phyloP scores from a whole-genome alignment of 1,139 yeast genomes.

The Schwanniomyces etchellsii region DNA sequence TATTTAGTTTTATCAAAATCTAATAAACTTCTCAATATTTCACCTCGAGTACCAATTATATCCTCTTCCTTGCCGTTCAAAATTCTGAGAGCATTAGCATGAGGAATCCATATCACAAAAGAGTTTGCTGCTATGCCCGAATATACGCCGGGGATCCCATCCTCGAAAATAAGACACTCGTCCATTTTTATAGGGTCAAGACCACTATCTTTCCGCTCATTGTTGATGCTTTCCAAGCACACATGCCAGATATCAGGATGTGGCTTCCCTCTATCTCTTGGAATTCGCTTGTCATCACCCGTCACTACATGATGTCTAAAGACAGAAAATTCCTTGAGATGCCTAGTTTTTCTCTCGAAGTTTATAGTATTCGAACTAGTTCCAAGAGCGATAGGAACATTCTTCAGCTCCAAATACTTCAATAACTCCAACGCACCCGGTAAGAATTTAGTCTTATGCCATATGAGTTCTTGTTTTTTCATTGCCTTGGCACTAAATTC shows the following conservation, averaged over 20 bases:
- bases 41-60: slow-evolving; percentile 52
- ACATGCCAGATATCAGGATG: slow-evolving; percentile 86
- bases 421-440: slow-evolving; percentile 83
- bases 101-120: slow-evolving; percentile 89
- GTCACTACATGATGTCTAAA: slow-evolving; percentile 71
- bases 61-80: slow-evolving; percentile 39
- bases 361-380: slow-evolving; percentile 70
- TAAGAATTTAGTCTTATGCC: slow-evolving; percentile 62
- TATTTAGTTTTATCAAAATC: slow-evolving; percentile 53
- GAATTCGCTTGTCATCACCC: slow-evolving; percentile 83
- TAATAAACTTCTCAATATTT: slow-evolving; percentile 44
- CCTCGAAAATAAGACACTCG: slow-evolving; percentile 89
- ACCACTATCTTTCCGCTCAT: slow-evolving; percentile 26
- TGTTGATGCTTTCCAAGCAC: slow-evolving; percentile 68
- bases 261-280: slow-evolving; percentile 87
- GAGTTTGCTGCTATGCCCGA: slow-evolving; percentile 85
- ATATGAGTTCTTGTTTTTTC: slow-evolving; percentile 49
- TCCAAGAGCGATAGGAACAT: slow-evolving; percentile 85
- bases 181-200: slow-evolving; percentile 51
- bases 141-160: slow-evolving; percentile 83
- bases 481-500: slow-evolving; percentile 50
- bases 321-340: slow-evolving; percentile 54
- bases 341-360: slow-evolving; percentile 63
- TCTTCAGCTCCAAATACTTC: slow-evolving; percentile 35
- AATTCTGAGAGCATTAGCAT: slow-evolving; percentile 56